A percentile compares a stretch with the other conserved stretches of the same genome.
Conservation (phyloP, 2,329 filamentous ascomycete species). For the Clarireedia hainanense region DNA sequence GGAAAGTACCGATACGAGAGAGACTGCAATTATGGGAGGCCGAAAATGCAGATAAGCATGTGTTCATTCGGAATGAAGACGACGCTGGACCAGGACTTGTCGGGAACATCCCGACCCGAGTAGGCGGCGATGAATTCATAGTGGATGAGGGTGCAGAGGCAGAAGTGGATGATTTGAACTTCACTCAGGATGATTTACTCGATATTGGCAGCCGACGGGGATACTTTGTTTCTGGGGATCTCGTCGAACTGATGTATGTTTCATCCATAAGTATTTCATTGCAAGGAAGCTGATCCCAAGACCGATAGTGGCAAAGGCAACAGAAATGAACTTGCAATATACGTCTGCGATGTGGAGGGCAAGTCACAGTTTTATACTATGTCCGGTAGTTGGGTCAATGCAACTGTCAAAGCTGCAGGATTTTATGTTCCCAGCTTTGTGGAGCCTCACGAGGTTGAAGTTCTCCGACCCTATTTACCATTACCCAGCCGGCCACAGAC, state of each 20-base stretch:
- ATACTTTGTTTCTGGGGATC: conserved; percentile 28
- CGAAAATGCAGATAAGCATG: conserved; percentile 1
- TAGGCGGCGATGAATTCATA: not conserved
- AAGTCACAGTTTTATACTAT: conserved; percentile 42
- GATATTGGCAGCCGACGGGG: conserved; percentile 30
- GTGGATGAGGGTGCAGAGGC: conserved; percentile 15
- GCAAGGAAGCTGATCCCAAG: not conserved
- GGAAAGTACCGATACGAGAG: conserved; percentile 26
- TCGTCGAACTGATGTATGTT: conserved; percentile 27
- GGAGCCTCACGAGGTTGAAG: conserved; percentile 33
- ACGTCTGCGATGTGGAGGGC: conserved; percentile 34
- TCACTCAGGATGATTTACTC: conserved; percentile 40
- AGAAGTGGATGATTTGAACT: conserved; percentile 25
- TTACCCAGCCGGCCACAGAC: conserved; percentile 29
- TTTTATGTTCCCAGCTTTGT: conserved; percentile 41
- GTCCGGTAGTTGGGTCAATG: conserved; percentile 40
- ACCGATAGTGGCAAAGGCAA: conserved; percentile 3
- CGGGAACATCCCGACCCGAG: conserved; percentile 10
- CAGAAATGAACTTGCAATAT: conserved; percentile 38
- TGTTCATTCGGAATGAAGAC: not conserved
- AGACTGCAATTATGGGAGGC: conserved; percentile 16
- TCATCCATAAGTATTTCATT: not conserved
- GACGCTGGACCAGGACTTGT: conserved; percentile 7
- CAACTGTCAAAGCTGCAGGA: conserved; percentile 27
- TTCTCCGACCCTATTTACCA: conserved; percentile 39